These are phyloP conservation scores for Tolypocladium nubicola DNA, from an alignment of 2,329 filamentous ascomycete species.

Conservation along the genomic window DNA sequence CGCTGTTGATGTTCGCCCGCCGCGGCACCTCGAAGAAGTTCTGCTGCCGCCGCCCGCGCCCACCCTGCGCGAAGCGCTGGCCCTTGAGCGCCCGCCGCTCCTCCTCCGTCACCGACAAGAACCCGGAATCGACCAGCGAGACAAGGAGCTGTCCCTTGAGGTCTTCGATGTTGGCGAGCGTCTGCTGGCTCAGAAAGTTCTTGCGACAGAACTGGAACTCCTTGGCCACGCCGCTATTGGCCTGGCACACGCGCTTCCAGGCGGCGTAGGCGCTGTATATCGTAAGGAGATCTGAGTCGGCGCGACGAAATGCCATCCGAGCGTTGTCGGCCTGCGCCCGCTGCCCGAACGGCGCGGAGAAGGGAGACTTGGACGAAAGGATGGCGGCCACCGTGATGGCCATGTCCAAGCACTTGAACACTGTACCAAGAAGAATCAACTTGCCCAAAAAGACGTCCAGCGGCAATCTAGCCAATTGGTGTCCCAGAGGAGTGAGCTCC, in stretches of 20 bases:
- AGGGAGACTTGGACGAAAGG: slow-evolving; percentile 88
- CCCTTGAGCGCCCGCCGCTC: slow-evolving; percentile 61
- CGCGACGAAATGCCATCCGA: slow-evolving; percentile 66
- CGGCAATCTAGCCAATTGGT: slow-evolving; percentile 78
- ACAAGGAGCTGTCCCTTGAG: slow-evolving; percentile 85
- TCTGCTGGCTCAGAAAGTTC: slow-evolving; percentile 86
- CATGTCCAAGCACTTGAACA: slow-evolving; percentile 88
- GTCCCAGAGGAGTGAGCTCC: slow-evolving; percentile 76
- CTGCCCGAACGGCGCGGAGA: slow-evolving; percentile 76
- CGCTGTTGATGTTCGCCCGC: slow-evolving; percentile 63
- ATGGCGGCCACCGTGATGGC: slow-evolving; percentile 87
- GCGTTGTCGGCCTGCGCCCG: slow-evolving; percentile 73
- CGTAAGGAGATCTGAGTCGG: slow-evolving; percentile 86
- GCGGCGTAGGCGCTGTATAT: slow-evolving; percentile 86
- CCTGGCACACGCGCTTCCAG: slow-evolving; percentile 76
- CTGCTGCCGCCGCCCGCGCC: slow-evolving; percentile 48
- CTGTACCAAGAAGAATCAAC: slow-evolving; percentile 72
- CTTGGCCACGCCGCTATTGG: slow-evolving; percentile 48
- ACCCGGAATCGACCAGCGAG: slow-evolving; percentile 75
- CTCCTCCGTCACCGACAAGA: slow-evolving; percentile 62
- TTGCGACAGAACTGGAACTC: slow-evolving; percentile 90
- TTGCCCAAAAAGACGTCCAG: slow-evolving; percentile 94
- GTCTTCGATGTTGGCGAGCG: slow-evolving; percentile 85
- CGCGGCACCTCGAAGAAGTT: slow-evolving; percentile 76
- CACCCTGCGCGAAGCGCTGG: slow-evolving; percentile 47